Evolutionary conservation across 2,329 filamentous ascomycete genomes (phyloP), one percentile per base, ranked within the genome.

Genomic region (Xylariaceae sp.): DNA sequence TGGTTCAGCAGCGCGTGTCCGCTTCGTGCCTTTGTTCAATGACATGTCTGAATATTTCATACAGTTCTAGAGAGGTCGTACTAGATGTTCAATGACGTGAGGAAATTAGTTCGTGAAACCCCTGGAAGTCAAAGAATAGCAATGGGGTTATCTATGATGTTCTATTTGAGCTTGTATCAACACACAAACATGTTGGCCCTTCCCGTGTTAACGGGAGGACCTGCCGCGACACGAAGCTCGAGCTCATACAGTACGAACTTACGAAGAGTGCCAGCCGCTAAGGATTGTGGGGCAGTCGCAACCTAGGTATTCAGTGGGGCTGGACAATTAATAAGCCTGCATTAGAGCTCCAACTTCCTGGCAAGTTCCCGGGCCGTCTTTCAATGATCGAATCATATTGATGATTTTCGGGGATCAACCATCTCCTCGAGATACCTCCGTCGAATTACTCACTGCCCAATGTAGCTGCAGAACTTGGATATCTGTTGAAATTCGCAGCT

Each of bases 1-100:
- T 1, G 69, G 67, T 35, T 17, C 18, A 8, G 61, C 52, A 11
- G 67, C 67, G 50, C 69, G 67, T 53, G 61, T 69, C 34, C 73
- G 71, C 57, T 71, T 74, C 10, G 58, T 54, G 39, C 17, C 62
- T 55, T 64, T 55, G 50, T 64, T 59, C 51, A 62, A 18, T 51
- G 64, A 23, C 51, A 61, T 23, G 47, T 64, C 64, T 68, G 67
- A 68, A 68, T 68, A 6, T 30, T 37, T 13, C 4, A 42, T 45
- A 5, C 42, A 45, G 49, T 52, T 11, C 13, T 30, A 4, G 23
- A 30, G 23, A 30, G 23, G 23, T 30, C 4, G 23, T 30, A 30
- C 23, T 30, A 30, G 5, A 30, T 30, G 23, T 30, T 30, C 23
- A 30, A 30, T 30, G 23, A 30, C 23, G 3, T 30, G 23, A 30